Evolutionary conservation across 2,329 filamentous ascomycete genomes (phyloP).

Genomic region (Hypoxylon sp.): DNA sequence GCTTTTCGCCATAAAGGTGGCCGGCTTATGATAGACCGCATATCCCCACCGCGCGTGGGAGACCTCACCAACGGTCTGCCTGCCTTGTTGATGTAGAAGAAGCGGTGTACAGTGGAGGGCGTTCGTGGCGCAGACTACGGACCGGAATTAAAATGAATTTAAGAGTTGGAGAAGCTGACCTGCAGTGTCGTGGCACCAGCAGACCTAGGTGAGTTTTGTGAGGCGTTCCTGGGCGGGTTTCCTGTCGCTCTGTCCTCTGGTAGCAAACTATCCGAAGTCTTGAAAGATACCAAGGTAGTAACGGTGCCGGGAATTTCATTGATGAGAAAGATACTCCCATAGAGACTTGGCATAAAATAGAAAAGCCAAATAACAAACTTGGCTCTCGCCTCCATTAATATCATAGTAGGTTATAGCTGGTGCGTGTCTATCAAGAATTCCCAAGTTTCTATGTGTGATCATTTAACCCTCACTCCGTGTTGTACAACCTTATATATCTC

Average conservation of each 20-base stretch:
- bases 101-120: conserved; percentile 9
- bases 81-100: conserved; percentile 10
- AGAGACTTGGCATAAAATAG: background rate
- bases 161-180: conserved; percentile 17
- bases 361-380: conserved; percentile 12
- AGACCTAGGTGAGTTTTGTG: conserved; percentile 23
- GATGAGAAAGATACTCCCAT: background rate
- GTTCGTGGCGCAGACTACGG: background rate
- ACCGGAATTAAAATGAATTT: background rate
- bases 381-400: conserved; percentile 10
- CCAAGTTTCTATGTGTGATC: conserved; percentile 22
- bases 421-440: conserved; percentile 26
- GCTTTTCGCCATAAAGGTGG: background rate
- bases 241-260: background rate
- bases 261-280: background rate
- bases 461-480: conserved; percentile 5
- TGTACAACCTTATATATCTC: conserved; percentile 17
- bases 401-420: conserved; percentile 8
- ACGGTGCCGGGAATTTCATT: no score
- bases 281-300: background rate
- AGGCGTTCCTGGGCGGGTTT: conserved; percentile 5
- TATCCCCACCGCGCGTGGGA: background rate
- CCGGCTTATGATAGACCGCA: background rate
- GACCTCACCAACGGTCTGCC: conserved; percentile 23
- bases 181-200: conserved; percentile 2